phyloP scores from a whole-genome alignment of 2,329 filamentous ascomycete genomes.

The Colletotrichum navitas region DNA sequence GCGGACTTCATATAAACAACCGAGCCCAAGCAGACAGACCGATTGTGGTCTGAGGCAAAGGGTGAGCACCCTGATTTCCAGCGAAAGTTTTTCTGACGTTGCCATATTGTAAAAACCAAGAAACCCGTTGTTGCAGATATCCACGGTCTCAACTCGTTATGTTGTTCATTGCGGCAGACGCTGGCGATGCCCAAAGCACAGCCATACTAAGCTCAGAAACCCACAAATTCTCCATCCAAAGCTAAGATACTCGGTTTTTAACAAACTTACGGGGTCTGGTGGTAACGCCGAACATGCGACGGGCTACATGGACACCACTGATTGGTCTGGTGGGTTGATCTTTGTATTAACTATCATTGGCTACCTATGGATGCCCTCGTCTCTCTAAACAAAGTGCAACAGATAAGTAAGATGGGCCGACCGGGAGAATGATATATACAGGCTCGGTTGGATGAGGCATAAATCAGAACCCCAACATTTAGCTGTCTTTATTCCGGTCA shows the following conservation, averaged over 20 bases:
- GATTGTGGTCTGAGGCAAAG: too few species aligned
- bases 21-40: not conserved
- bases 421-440: too few species aligned
- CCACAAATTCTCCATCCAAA: constrained; percentile 13
- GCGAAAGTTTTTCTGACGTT: not conserved
- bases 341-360: not conserved
- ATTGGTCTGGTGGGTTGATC: constrained; percentile 9
- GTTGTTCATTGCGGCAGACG: not conserved
- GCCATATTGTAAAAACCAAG: not conserved
- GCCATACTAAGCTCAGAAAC: not conserved
- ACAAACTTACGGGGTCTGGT: constrained; percentile 10
- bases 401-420: not conserved
- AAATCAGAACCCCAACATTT: not conserved
- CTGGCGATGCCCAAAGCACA: constrained; percentile 2
- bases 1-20: not conserved
- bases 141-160: not conserved
- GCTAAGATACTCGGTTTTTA: not conserved
- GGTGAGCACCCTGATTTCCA: not conserved
- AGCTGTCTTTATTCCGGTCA: not conserved
- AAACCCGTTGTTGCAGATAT: not conserved
- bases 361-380: not conserved
- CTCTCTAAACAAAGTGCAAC: not conserved
- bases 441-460: not conserved
- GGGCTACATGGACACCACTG: constrained; percentile 5
- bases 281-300: constrained; percentile 34